Evolutionary conservation across 306 rosid genomes (phyloP).

Genomic region (Albizia julibrissin): DNA sequence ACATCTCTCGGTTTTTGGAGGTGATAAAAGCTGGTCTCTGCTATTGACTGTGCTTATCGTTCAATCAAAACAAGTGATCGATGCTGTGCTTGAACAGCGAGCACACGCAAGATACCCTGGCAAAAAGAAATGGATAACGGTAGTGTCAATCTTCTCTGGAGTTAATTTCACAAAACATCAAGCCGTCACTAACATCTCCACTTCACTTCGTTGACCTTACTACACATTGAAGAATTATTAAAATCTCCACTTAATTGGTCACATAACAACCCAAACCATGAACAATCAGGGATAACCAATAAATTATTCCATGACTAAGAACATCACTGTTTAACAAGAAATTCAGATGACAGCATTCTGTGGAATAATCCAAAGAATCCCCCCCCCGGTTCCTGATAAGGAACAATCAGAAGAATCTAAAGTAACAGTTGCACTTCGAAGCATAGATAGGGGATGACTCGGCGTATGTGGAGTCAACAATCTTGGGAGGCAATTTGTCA

Average conservation of each 20-base stretch:
- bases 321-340: neutral
- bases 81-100: slow-evolving; percentile 88
- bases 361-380: slow-evolving; percentile 4
- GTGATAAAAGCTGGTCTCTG: slow-evolving; percentile 57
- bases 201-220: neutral
- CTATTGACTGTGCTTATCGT: slow-evolving; percentile 60
- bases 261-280: neutral
- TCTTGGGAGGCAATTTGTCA: neutral
- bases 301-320: neutral
- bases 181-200: neutral
- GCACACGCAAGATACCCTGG: slow-evolving; percentile 96
- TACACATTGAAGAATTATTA: neutral
- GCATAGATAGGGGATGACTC: neutral
- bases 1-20: slow-evolving; percentile 86
- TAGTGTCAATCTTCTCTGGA: slow-evolving; percentile 22
- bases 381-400: no score
- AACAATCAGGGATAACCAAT: neutral
- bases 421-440: slow-evolving; percentile 17
- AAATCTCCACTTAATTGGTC: neutral
- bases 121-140: slow-evolving; percentile 12
- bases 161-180: slow-evolving; percentile 14
- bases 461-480: neutral
- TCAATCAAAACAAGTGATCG: slow-evolving; percentile 73
- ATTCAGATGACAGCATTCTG: neutral
- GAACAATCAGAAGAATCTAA: neutral